These are phyloP conservation scores for Tinospora cordifolia DNA, from an alignment of 164 flowering plant species.

Conservation along the genomic window DNA sequence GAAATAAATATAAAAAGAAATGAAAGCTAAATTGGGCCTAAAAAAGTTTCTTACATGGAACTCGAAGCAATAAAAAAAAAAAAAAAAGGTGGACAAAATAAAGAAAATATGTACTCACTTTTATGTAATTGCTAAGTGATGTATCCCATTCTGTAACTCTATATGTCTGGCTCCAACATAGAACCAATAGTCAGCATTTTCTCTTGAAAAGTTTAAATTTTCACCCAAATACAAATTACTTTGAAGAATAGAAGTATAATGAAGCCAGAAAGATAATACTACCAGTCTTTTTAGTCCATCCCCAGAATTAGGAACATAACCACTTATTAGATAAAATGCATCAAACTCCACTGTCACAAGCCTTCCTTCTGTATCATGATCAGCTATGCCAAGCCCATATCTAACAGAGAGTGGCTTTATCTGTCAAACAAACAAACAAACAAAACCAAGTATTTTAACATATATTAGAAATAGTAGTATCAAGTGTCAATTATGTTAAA, in stretches of 20 bases:
- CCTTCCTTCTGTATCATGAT: constrained; percentile 92
- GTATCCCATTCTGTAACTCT: constrained; percentile 83
- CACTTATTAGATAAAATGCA: constrained; percentile 56
- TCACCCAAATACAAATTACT: not conserved
- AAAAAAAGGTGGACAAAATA: not conserved
- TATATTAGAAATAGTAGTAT: not conserved
- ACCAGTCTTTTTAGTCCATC: constrained; percentile 94
- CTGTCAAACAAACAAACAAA: constrained; percentile 31
- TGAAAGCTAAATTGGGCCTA: too few relatives aligned
- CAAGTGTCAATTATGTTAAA: not conserved
- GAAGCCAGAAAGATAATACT: constrained; percentile 9
- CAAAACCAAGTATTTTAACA: too few relatives aligned
- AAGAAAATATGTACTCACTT: constrained; percentile 43
- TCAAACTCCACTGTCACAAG: constrained; percentile 90
- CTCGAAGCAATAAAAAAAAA: not conserved
- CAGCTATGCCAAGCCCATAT: constrained; percentile 82
- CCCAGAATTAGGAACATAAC: constrained; percentile 95
- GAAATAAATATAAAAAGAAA: too few relatives aligned
- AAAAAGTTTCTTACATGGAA: too few relatives aligned
- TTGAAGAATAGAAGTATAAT: not conserved
- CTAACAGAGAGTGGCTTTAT: constrained; percentile 79
- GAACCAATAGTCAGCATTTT: constrained; percentile 8
- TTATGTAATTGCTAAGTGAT: constrained; percentile 71
- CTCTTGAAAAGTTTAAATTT: not conserved
- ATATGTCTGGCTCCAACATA: constrained; percentile 49